Conservation (phyloP, 2,329 filamentous ascomycete genomes). For the Diaporthe sp. region DNA sequence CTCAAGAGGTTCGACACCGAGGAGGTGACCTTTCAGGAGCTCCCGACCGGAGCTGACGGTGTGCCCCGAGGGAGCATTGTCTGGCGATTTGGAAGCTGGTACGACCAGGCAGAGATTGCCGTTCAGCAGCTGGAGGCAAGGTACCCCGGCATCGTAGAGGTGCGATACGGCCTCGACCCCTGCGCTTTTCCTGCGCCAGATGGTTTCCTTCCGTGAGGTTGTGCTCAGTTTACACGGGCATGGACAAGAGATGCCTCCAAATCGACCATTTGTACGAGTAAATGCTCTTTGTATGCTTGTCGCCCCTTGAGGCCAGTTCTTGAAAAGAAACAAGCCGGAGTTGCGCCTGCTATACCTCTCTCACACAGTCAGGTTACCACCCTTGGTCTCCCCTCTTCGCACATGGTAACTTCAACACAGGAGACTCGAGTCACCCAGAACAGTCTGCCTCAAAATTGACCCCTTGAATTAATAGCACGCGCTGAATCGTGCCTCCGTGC, state of each 20-base stretch:
- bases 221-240: background rate
- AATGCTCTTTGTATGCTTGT: background rate
- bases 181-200: background rate
- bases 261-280: background rate
- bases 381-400: background rate
- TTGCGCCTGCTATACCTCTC: background rate
- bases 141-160: background rate
- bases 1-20: background rate
- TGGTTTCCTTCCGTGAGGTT: background rate
- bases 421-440: background rate
- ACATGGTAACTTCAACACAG: background rate
- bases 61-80: background rate
- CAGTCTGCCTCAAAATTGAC: background rate
- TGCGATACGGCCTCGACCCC: conserved; percentile 24
- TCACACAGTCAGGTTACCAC: background rate
- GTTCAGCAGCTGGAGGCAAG: background rate
- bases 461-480: background rate
- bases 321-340: background rate
- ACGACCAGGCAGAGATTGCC: conserved; percentile 18
- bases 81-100: conserved; percentile 34
- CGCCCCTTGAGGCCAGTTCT: background rate
- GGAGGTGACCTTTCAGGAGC: background rate
- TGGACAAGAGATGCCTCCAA: background rate
- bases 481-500: background rate
- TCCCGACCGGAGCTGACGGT: background rate